Base-by-base conservation (phyloP, 2,329 filamentous ascomycete genomes). In the Fusarium cyanostomum region DNA sequence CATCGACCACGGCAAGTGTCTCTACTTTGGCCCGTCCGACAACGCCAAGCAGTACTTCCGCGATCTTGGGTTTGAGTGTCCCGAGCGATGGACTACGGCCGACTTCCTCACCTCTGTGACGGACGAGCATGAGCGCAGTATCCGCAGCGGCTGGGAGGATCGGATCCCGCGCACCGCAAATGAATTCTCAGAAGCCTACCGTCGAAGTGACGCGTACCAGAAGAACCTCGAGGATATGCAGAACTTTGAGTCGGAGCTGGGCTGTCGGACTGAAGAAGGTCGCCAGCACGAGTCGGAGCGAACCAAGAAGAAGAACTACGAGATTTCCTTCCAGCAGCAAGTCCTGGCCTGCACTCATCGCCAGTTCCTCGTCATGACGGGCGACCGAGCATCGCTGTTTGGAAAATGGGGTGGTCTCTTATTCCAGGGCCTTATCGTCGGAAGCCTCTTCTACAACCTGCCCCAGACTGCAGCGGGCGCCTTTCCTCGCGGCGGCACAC, bases 381-480 rank as follows among this genome's bases (percentile, higher is more conserved):
- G 92, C 35, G 91, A 96, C 74, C 87, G 82, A 52, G 88, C 88
- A 0, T 91, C 91, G 0, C 80, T 95, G 0, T 89, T 89, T 70
- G 94, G 91, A 18, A 95, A 95, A 72, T 85, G 90, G 70, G 90
- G 92, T 72, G 92, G 92, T 66, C 89, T 94, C 53, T 75, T 95
- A 41, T 86, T 90, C 56, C 91, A 92, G 70, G 81, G 78, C 2
- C 81, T 96, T 10, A 92, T 96, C 59, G 89, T 94, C 45, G 90
- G 91, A 1, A 92, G 89, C 5, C 80, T 95, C 5, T 96, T 96
- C 78, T 92, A 90, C 69, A 86, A 92, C 62, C 77, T 92, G 9
- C 77, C 82, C 1, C 65, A 78, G 1, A 82, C 83, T 8, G 90
- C 89, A 0, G 74, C 74, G 0, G 90, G 88, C 42, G 89, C 92